Evolutionary conservation across 306 rosid genomes (phyloP), one percentile per base, ranked within the genome.

Genomic region (Cyamopsis tetragonoloba): DNA sequence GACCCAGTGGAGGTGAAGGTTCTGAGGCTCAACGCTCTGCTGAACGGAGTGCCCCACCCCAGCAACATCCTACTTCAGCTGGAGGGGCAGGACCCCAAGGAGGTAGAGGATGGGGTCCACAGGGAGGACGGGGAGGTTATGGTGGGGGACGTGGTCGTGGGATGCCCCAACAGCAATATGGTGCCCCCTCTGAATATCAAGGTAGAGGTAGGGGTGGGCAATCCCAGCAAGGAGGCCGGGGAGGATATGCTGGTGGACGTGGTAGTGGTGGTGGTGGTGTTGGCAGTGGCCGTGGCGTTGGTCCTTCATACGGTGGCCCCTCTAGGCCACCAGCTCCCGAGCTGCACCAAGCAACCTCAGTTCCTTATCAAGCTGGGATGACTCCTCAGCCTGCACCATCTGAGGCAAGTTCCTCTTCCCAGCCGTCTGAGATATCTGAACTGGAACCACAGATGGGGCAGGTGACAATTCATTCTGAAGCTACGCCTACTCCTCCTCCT

Each of bases 311-410:
- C 19, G 89, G 83, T 42, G 96, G 89, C 26, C 84, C 91, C 31
- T 68, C 96, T 17, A 78, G 88, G 69, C 85, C 90, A 19, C 89
- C 76, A 15, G 66, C 66, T 27, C 91, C 97, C 99, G 97, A 88
- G 84, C 96, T 95, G 99, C 96, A 91, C 96, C 99, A 95, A 95
- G 99, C 99, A 41, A 80, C 91, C 82, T 80, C 88, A 62, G 95
- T 71, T 70, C 80, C 74, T 3, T 71, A 77, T 63, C 89, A 80
- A 68, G 85, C 86, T 72, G 91, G 73, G 76, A 76, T 79, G 78
- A 77, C 73, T 75, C 72, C 91, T 80, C 95, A 62, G 74, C 74
- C 89, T 66, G 32, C 34, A 6, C 8, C 76, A 4, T 51, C 83
- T 24, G 89, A 55, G 88, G 95, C 85, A 2, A 79, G 99, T 80